phyloP scores from a whole-genome alignment of 495 filamentous ascomycete genomes.

The Parmelia sp. region DNA sequence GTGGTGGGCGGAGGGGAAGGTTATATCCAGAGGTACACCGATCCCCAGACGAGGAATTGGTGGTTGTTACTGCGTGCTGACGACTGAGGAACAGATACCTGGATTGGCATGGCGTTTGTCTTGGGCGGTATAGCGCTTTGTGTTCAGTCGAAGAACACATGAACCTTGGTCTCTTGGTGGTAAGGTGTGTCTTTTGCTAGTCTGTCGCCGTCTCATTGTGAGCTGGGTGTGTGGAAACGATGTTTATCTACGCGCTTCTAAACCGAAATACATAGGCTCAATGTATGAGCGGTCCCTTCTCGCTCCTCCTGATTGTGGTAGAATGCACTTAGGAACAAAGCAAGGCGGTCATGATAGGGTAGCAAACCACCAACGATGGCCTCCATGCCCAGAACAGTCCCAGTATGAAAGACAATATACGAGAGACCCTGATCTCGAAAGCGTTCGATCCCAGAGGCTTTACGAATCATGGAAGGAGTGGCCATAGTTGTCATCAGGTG shows the following conservation, averaged over 20 bases:
- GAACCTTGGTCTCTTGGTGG: not conserved
- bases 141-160: slow-evolving; percentile 53
- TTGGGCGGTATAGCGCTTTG: slow-evolving; percentile 81
- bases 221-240: not conserved
- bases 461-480: not conserved
- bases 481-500: not conserved
- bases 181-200: too few relatives aligned
- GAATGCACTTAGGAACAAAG: not conserved
- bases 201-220: not conserved
- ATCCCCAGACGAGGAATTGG: not conserved
- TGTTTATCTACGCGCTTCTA: not conserved
- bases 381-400: not conserved
- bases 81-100: slow-evolving; percentile 55
- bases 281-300: not conserved
- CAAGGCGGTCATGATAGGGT: not conserved
- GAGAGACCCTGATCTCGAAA: not conserved
- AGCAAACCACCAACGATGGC: not conserved
- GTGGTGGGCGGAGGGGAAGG: slow-evolving; percentile 90
- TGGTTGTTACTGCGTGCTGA: not conserved
- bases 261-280: not conserved
- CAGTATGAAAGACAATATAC: not conserved
- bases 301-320: not conserved
- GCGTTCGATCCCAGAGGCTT: not conserved
- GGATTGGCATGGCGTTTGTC: slow-evolving; percentile 79
- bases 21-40: slow-evolving; percentile 65